Evolutionary conservation across 2,329 filamentous ascomycete species (phyloP).

Genomic region (Daldinia eschscholtzii): DNA sequence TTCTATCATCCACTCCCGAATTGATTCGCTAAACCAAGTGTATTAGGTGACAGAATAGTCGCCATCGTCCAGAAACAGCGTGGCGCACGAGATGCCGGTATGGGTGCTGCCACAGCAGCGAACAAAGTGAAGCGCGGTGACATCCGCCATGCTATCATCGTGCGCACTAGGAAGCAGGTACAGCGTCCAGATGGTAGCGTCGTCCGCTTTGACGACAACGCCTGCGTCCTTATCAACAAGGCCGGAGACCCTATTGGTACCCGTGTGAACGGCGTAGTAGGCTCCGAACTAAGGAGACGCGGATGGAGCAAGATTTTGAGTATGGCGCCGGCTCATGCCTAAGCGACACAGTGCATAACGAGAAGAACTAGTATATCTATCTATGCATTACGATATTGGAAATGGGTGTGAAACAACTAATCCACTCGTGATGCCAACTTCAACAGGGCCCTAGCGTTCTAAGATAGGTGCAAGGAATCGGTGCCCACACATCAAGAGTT

Average conservation of each 20-base stretch:
- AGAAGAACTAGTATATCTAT: background rate
- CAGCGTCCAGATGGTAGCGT: slow-evolving; percentile 90
- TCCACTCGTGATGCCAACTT: background rate
- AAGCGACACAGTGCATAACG: slow-evolving; percentile 33
- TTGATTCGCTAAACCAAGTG: slow-evolving; percentile 14
- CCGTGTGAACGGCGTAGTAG: slow-evolving; percentile 91
- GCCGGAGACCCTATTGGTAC: slow-evolving; percentile 94
- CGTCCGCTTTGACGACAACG: slow-evolving; percentile 96
- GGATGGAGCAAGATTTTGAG: slow-evolving; percentile 99
- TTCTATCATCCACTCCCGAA: background rate
- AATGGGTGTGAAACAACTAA: background rate
- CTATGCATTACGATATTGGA: background rate
- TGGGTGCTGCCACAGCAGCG: slow-evolving; percentile 77
- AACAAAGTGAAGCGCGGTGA: slow-evolving; percentile 98
- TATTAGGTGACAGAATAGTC: slow-evolving; percentile 90
- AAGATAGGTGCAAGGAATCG: background rate
- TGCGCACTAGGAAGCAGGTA: slow-evolving; percentile 88
- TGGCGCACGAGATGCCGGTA: slow-evolving; percentile 77
- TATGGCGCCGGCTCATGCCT: slow-evolving; percentile 81
- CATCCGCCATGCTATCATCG: slow-evolving; percentile 94
- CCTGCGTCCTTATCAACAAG: slow-evolving; percentile 97
- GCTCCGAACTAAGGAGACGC: slow-evolving; percentile 87
- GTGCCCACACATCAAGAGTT: slow-evolving; percentile 3
- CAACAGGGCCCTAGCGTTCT: background rate
- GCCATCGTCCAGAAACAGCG: slow-evolving; percentile 98